Base-by-base conservation (phyloP, 106 monocot species). In the Allium sativum region DNA sequence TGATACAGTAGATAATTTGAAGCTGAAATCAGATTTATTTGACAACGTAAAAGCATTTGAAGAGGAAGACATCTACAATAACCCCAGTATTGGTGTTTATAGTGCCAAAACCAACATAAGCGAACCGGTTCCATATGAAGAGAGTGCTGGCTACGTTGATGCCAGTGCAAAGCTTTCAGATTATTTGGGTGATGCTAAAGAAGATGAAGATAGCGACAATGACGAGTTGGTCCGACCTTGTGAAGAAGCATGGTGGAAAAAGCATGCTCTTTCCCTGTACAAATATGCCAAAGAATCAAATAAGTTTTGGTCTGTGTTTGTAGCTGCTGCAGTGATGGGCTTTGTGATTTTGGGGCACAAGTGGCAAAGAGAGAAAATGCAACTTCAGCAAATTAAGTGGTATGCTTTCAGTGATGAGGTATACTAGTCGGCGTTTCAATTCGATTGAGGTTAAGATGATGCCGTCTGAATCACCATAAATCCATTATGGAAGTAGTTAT, bases 221-320 rank as follows among this genome's bases (percentile, higher is more conserved):
- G 64, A 67, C 66, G 64, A 48, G 41, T 44, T 48, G 55, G 70
- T 21, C 40, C 40, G 55, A 47, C 72, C 79, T 52, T 59, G 67
- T 69, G 77, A 88, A 73, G 77, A 88, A 73, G 75, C 77, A 64
- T 94, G 93, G 93, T 85, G 85, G 86, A 94, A 81, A 60, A 82
- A 73, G 48, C 82, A 74, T 43, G 85, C 70, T 16, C 55, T 82
- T 40, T 86, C 73, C 18, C 31, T 89, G 11, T 89, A 81, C 70
- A 67, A 64, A n/a, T 83, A 83, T 52, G 86, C 83, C 21, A 94
- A 89, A 72, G 85, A 89, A 56, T 66, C 74, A 18, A 79, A 78
- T 57, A 55, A 78, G 60, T 76, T 80, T 77, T 94, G 93, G 93
- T 89, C 93, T 41, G 65, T 94, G 18, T 60, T 76, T 65, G 81